Evolutionary conservation across 495 filamentous ascomycete species (phyloP).

Genomic region (Aspergillus steynii): DNA sequence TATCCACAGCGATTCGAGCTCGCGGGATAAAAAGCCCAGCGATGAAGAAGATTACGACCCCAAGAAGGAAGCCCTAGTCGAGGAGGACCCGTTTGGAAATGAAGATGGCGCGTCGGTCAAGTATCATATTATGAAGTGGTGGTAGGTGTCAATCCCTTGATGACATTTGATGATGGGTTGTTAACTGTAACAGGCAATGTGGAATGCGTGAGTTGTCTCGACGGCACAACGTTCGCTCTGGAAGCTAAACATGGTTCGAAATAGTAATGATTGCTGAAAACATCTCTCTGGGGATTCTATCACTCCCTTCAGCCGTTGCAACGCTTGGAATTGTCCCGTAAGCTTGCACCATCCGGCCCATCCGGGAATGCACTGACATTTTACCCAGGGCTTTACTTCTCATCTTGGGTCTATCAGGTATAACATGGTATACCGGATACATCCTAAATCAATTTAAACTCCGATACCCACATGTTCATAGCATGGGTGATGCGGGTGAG

Average conservation of each 20-base stretch:
- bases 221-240: neutral
- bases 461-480: slow-evolving; percentile 65
- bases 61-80: neutral
- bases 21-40: neutral
- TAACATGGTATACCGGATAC: slow-evolving; percentile 77
- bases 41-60: neutral
- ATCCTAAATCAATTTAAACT: slow-evolving; percentile 78
- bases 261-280: slow-evolving; percentile 67
- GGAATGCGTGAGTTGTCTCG: neutral
- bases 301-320: slow-evolving; percentile 64
- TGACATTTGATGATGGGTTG: neutral
- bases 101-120: neutral
- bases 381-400: slow-evolving; percentile 58
- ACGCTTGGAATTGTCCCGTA: slow-evolving; percentile 60
- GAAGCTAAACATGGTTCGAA: neutral
- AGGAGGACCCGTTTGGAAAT: neutral
- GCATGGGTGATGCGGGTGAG: slow-evolving; percentile 71
- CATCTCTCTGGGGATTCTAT: slow-evolving; percentile 67
- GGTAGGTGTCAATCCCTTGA: neutral
- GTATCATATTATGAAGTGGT: neutral
- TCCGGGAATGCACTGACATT: slow-evolving; percentile 5
- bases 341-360: neutral
- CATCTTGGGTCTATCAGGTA: slow-evolving; percentile 61
- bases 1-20: neutral
- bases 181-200: neutral